Conservation (phyloP, 2,329 filamentous ascomycete species). For the Cercospora sp. region DNA sequence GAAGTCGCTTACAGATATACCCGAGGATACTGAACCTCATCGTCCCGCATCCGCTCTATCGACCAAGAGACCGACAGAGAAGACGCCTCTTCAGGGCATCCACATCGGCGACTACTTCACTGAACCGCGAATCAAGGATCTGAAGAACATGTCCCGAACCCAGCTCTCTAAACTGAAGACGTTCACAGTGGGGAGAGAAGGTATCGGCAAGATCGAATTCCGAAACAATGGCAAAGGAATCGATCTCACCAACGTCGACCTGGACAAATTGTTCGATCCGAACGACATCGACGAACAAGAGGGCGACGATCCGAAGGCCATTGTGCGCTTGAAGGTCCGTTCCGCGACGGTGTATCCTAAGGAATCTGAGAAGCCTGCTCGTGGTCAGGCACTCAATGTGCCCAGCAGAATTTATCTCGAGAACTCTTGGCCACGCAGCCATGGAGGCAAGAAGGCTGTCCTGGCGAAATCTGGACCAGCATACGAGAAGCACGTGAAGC, state of each 20-base stretch:
- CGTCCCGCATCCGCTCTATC: constrained; percentile 31
- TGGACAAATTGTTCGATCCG: constrained; percentile 75
- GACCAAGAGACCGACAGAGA: constrained; percentile 23
- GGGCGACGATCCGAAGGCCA: constrained; percentile 35
- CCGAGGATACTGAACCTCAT: constrained; percentile 61
- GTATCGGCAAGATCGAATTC: constrained; percentile 81
- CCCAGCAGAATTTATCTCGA: constrained; percentile 84
- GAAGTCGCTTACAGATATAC: constrained; percentile 65
- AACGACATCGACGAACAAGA: constrained; percentile 8
- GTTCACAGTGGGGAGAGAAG: constrained; percentile 79
- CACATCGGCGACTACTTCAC: constrained; percentile 79
- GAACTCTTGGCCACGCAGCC: constrained; percentile 85
- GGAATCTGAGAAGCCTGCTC: constrained; percentile 72
- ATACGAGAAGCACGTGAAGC: constrained; percentile 78
- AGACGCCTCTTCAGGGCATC: constrained; percentile 18
- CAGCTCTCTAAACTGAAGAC: constrained; percentile 72
- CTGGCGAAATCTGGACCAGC: constrained; percentile 63
- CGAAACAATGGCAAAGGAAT: constrained; percentile 42
- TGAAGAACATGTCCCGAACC: constrained; percentile 75
- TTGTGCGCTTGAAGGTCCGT: constrained; percentile 74
- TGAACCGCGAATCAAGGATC: constrained; percentile 70
- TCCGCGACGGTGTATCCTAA: constrained; percentile 85
- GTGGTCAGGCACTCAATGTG: constrained; percentile 88
- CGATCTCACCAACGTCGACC: constrained; percentile 74
- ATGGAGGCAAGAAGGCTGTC: constrained; percentile 54